These are phyloP conservation scores for Mentha longifolia DNA, from an alignment of 257 asterid species.

Conservation along the genomic window DNA sequence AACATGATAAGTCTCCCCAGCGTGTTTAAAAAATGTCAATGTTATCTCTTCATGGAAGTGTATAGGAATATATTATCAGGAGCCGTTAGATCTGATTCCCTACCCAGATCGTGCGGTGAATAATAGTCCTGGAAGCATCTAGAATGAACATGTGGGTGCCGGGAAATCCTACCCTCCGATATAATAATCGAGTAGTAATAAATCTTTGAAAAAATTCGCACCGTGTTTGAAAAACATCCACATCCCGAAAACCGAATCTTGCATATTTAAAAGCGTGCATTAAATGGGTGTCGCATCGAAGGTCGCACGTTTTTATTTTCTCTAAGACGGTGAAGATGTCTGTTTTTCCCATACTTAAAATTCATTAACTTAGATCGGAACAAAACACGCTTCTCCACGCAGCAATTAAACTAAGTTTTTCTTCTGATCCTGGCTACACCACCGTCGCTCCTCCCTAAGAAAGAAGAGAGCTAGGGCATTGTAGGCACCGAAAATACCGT, in stretches of 20 bases:
- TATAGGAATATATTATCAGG: background rate
- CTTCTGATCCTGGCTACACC: constrained; percentile 59
- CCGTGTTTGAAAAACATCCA: constrained; percentile 65
- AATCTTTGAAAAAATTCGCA: constrained; percentile 5
- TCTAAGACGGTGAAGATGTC: constrained; percentile 99
- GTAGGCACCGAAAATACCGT: constrained; percentile 33
- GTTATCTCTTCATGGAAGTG: background rate
- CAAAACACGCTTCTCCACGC: constrained; percentile 54
- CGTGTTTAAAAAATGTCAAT: background rate
- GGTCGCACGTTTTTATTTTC: constrained; percentile 70
- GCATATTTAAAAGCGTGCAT: constrained; percentile 91
- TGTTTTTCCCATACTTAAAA: constrained; percentile 62
- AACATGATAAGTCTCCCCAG: no score
- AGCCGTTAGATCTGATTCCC: constrained; percentile 17
- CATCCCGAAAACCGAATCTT: constrained; percentile 91
- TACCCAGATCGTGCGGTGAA: constrained; percentile 17
- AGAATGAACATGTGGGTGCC: constrained; percentile 4
- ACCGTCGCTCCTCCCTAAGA: constrained; percentile 50
- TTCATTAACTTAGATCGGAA: constrained; percentile 43
- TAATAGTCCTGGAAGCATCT: constrained; percentile 16
- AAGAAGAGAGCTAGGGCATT: background rate
- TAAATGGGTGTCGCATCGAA: constrained; percentile 75
- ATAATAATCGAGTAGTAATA: background rate
- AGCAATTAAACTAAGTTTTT: constrained; percentile 58
- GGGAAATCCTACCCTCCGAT: constrained; percentile 5